phyloP scores from a whole-genome alignment of 306 rosid species.

The Heteromeles arbutifolia region DNA sequence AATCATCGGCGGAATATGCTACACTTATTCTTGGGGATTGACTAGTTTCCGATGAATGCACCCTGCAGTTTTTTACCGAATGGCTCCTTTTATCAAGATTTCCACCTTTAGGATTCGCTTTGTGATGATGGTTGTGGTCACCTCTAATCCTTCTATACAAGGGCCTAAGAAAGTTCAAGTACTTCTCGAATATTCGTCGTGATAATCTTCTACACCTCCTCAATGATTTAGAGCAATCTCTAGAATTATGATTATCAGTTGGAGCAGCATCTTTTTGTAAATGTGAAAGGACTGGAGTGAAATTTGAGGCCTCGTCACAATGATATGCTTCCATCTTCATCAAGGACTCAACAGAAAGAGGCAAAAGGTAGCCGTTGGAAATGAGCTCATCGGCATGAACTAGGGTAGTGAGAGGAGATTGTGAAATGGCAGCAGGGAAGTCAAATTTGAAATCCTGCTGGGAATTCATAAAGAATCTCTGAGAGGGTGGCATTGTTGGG shows the following conservation, averaged over 20 bases:
- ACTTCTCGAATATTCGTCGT: conserved; percentile 58
- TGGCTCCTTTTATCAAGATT: conserved; percentile 38
- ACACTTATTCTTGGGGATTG: conserved; percentile 64
- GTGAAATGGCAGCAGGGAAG: conserved; percentile 48
- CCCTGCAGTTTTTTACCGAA: conserved; percentile 48
- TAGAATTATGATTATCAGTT: background rate
- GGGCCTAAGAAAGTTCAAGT: conserved; percentile 70
- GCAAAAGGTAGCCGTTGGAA: conserved; percentile 81
- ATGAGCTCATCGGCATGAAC: conserved; percentile 93
- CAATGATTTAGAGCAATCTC: conserved; percentile 46
- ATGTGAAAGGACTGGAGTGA: conserved; percentile 27
- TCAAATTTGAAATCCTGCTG: conserved; percentile 85
- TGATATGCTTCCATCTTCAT: conserved; percentile 39
- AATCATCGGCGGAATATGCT: conserved; percentile 64
- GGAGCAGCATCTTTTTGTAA: conserved; percentile 29
- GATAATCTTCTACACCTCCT: conserved; percentile 71
- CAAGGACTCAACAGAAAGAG: conserved; percentile 67
- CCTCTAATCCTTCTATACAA: conserved; percentile 59
- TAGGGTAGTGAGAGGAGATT: conserved; percentile 41
- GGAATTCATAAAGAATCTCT: conserved; percentile 67
- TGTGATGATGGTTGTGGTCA: conserved; percentile 4
- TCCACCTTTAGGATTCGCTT: conserved; percentile 43
- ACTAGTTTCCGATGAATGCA: conserved; percentile 39
- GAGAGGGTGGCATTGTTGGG: conserved; percentile 85
- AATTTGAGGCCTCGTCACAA: conserved; percentile 27